phyloP scores from a whole-genome alignment of 306 rosid genomes.

The Malus asiatica region DNA sequence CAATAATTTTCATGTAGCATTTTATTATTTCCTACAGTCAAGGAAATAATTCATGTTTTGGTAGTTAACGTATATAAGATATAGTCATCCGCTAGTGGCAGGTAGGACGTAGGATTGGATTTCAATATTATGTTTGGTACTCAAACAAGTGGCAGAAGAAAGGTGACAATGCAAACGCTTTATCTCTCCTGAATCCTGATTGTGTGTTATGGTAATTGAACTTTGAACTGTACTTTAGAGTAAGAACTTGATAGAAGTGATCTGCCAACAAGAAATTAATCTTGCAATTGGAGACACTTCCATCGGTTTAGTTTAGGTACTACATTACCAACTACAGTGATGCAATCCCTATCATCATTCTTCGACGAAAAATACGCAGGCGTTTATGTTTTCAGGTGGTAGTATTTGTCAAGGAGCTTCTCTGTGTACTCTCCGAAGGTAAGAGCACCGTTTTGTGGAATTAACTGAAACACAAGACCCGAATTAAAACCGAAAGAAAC shows the following conservation, averaged over 20 bases:
- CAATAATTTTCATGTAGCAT: too few relatives aligned
- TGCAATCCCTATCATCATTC: neutral
- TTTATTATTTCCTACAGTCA: too few relatives aligned
- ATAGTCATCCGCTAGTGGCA: too few relatives aligned
- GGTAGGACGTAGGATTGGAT: too few relatives aligned
- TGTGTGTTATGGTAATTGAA: neutral
- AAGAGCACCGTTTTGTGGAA: constrained; percentile 52
- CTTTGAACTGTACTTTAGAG: neutral
- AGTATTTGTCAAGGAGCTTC: constrained; percentile 81
- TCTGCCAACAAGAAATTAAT: neutral
- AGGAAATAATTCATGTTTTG: too few relatives aligned
- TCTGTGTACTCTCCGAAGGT: constrained; percentile 90
- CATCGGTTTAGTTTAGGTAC: neutral
- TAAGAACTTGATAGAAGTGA: neutral
- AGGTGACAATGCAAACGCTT: neutral
- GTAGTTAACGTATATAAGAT: too few relatives aligned
- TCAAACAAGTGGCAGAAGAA: neutral
- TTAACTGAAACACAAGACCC: constrained; percentile 37
- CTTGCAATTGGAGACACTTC: neutral
- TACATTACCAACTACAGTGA: neutral
- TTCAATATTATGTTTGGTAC: too few relatives aligned
- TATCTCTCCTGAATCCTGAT: too few relatives aligned
- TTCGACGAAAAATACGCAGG: neutral
- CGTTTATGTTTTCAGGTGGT: constrained; percentile 32
- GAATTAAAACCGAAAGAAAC: neutral